Base-by-base conservation (phyloP, 176 grass and related monocot species). In the Ananas comosus region DNA sequence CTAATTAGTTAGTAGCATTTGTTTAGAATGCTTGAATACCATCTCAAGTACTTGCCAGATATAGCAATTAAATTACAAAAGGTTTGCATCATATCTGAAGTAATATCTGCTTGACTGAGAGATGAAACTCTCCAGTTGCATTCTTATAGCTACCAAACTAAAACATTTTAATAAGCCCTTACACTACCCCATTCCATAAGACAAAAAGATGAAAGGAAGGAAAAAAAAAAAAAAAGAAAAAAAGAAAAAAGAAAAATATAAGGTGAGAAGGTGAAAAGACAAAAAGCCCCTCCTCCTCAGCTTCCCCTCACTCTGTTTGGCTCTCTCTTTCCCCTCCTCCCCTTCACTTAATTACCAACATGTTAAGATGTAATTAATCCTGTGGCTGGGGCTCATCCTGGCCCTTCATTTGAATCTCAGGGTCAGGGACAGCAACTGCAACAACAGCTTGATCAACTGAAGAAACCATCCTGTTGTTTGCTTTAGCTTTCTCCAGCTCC, bases 401-500 rank as follows among this genome's bases (percentile, higher is more conserved):
- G 47, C 47, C 63, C 72, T 87, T 82, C 89, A 92, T 83, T 71
- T 70, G 73, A 57, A 53, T 28, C 16, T 88, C 82, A 11, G 81
- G 69, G 49, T 83, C 48, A 4, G 75, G 54, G 75, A 88, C 66
- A 66, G 77, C 28, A 64, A 82, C 78, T 33, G 50, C 82, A 28
- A 58, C 13, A 18, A 59, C 48, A 63, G 64, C 64, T 25, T 58
- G 57, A 4, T 80, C 77, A 25, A 53, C 51, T 58, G 71, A 61
- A 50, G 71, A 73, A 22, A 64, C 28, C 78, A 79, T 25, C 74
- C 72, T 93, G 74, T 82, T 82, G 69, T 86, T 93, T 42, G 82
- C 79, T 56, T 84, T 78, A 10, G 74, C 83, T 66, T 97, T 97
- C 81, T 97, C 86, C 63, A 87, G 70, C 84, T 90, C 67, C 17